These are phyloP conservation scores for Saccharomyces kudriavzevii DNA, from an alignment of 805 yeast genomes.

Conservation along the genomic window DNA sequence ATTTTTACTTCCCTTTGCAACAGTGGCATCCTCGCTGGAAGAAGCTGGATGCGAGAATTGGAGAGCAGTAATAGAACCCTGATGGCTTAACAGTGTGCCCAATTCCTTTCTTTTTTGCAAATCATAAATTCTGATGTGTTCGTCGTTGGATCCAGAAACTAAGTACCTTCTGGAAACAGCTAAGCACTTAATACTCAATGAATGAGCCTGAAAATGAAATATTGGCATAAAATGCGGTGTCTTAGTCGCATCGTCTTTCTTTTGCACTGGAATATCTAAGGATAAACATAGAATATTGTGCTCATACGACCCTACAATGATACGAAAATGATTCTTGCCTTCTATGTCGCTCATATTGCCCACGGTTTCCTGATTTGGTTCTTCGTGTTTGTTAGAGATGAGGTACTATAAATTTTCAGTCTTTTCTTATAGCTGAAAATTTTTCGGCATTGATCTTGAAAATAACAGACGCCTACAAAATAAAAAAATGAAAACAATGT, in stretches of 20 bases:
- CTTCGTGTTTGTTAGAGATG: not conserved
- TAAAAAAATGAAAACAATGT: not conserved
- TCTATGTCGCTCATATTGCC: not conserved
- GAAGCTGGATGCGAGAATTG: slow-evolving; percentile 53
- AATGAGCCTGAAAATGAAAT: slow-evolving; percentile 92
- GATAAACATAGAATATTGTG: slow-evolving; percentile 85
- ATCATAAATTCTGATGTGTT: slow-evolving; percentile 89
- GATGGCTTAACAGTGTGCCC: slow-evolving; percentile 82
- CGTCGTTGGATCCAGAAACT: slow-evolving; percentile 93
- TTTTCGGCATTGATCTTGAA: not conserved
- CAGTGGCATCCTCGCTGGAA: slow-evolving; percentile 21
- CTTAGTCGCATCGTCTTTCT: not conserved
- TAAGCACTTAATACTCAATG: slow-evolving; percentile 76
- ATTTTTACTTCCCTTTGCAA: slow-evolving; percentile 29
- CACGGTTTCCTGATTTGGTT: not conserved
- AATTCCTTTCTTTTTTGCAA: slow-evolving; percentile 87
- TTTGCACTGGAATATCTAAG: slow-evolving; percentile 41
- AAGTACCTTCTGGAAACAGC: slow-evolving; percentile 77
- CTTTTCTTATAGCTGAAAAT: not conserved
- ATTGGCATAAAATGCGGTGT: slow-evolving; percentile 79
- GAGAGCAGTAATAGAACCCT: slow-evolving; percentile 76
- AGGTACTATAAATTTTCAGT: slow-evolving; percentile 1
- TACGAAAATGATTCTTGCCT: slow-evolving; percentile 47
- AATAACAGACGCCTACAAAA: not conserved
- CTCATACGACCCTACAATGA: slow-evolving; percentile 92